Evolutionary conservation across 345 rosid species (phyloP), one percentile per base, ranked within the genome.

Genomic region (Turritis glabra): DNA sequence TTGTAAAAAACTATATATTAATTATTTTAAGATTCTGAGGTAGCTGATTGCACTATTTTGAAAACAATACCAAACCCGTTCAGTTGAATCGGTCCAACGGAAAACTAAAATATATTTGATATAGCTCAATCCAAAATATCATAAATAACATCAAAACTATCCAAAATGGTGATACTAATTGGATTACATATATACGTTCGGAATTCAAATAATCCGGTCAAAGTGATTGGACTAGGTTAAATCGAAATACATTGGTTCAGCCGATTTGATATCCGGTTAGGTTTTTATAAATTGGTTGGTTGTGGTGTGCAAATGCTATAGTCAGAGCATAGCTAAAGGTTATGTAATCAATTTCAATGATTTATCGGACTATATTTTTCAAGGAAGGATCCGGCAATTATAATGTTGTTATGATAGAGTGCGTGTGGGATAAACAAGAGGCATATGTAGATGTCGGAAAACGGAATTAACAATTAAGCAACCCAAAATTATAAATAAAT

Each of bases 391-490:
- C 23, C 3, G 18, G n/a, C 2, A 32, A 14, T 4, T 7, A 50
- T 4, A 32, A 12, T 2, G 3, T 30, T 2, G 3, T 30, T 44
- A 44, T 14, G 26, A 25, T 14, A 66, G 52, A 57, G 25, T 58
- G 53, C 62, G 62, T 58, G 68, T 75, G 79, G 37, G 53, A 67
- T 71, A 62, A 62, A 44, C 52, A 53, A 69, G 21, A 69, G 7
- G 64, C 70, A 76, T 76, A 55, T 53, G 60, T 76, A 38, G 48
- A 32, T 62, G 80, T 69, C 62, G 58, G 64, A 22, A 61, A 62
- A 33, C 53, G 58, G 7, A 51, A 58, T 29, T 67, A 58, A 57
- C 15, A 1, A 40, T 30, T 5, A 68, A 75, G 74, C 73, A 68
- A 75, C 33, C 32, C 48, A 71, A 23, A 32, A 5, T n/a, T 40